These are phyloP conservation scores for Filobasidium floriforme DNA, from an alignment of 768 basidiomycete genomes.

Conservation along the genomic window DNA sequence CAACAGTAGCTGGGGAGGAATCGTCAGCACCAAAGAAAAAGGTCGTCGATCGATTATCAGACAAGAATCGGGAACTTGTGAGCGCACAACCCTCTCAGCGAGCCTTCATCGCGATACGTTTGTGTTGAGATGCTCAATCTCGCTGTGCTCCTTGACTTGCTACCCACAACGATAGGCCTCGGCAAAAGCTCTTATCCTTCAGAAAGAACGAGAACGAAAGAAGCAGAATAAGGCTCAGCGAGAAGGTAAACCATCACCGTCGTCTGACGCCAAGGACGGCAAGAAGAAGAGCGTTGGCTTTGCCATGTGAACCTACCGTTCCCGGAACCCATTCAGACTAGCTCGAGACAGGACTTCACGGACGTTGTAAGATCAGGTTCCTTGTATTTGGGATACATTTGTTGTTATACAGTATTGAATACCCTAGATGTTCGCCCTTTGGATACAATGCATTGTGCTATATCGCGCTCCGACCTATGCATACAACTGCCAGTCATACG, in stretches of 20 bases:
- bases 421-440: too few species aligned
- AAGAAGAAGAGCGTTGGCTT: conserved; percentile 18
- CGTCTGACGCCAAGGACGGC: not conserved
- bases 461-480: conserved; percentile 13
- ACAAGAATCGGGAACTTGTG: conserved; percentile 2
- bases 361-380: too few species aligned
- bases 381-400: too few species aligned
- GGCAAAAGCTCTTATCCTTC: not conserved
- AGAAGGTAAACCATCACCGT: not conserved
- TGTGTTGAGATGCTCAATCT: too few species aligned
- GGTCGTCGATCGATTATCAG: not conserved
- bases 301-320: not conserved
- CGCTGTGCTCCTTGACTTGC: not conserved
- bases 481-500: conserved; percentile 39
- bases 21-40: not conserved
- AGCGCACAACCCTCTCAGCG: not conserved
- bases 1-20: not conserved
- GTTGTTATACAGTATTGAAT: too few species aligned
- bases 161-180: not conserved
- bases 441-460: not conserved
- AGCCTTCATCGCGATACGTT: too few species aligned
- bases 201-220: conserved; percentile 1
- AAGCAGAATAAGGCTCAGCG: not conserved
- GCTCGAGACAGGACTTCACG: too few species aligned
- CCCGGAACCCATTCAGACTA: not conserved